phyloP scores from a whole-genome alignment of 2,329 filamentous ascomycete genomes.

The Nothomitra cinnamomea region DNA sequence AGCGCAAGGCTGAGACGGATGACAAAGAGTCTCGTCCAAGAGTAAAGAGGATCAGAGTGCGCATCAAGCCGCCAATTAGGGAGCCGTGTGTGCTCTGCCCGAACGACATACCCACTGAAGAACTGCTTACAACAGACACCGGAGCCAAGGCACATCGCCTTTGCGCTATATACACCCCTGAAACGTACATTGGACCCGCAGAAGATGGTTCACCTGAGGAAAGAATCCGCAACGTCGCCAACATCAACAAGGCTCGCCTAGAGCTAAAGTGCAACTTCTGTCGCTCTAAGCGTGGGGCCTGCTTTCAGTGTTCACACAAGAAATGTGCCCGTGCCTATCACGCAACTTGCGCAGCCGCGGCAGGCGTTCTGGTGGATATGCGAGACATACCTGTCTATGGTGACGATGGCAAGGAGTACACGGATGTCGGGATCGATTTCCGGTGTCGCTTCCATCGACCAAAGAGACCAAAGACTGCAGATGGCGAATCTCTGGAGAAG shows the following conservation, averaged over 20 bases:
- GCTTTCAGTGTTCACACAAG: constrained; percentile 90
- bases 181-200: constrained; percentile 66
- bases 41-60: constrained; percentile 64
- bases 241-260: constrained; percentile 70
- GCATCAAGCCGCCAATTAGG: constrained; percentile 51
- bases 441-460: constrained; percentile 86
- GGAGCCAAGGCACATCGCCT: constrained; percentile 73
- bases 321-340: constrained; percentile 92
- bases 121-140: constrained; percentile 75
- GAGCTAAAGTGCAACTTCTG: constrained; percentile 93
- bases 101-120: constrained; percentile 67
- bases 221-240: constrained; percentile 58
- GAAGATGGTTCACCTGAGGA: constrained; percentile 43
- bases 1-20: constrained; percentile 43
- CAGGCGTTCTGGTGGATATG: constrained; percentile 81
- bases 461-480: constrained; percentile 63
- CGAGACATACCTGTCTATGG: constrained; percentile 73
- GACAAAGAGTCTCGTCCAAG: constrained; percentile 47
- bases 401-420: constrained; percentile 84
- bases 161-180: constrained; percentile 80
- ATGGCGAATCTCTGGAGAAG: constrained; percentile 51
- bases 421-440: constrained; percentile 80
- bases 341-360: constrained; percentile 81
- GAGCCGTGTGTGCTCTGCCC: constrained; percentile 85
- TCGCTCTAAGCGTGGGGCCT: constrained; percentile 83